Evolutionary conservation across 176 grass and related monocot species (phyloP).

Genomic region (Stipa capillata): DNA sequence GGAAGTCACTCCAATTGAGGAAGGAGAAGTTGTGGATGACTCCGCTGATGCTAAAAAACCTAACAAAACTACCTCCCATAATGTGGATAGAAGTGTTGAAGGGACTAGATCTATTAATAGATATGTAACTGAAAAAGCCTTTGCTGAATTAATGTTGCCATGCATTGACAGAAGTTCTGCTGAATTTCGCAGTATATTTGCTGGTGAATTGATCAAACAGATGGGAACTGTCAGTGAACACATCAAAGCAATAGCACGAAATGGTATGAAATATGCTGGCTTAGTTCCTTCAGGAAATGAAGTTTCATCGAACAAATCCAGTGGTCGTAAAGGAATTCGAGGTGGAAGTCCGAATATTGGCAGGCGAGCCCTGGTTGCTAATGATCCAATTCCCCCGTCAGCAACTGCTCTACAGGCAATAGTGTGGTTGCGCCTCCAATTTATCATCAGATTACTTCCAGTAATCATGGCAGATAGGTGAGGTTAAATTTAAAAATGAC

Average conservation of each 20-base stretch:
- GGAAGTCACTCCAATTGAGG: slow-evolving; percentile 69
- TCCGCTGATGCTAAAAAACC: slow-evolving; percentile 67
- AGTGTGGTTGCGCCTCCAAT: slow-evolving; percentile 88
- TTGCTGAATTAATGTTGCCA: slow-evolving; percentile 85
- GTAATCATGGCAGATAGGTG: slow-evolving; percentile 88
- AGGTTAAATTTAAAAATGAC: slow-evolving; percentile 14
- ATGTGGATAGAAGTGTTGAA: slow-evolving; percentile 45
- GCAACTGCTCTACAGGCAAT: slow-evolving; percentile 62
- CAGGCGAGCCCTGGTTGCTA: slow-evolving; percentile 51
- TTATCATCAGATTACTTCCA: slow-evolving; percentile 88
- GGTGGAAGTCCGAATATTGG: slow-evolving; percentile 76
- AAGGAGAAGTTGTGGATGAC: slow-evolving; percentile 96
- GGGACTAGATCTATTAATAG: slow-evolving; percentile 53
- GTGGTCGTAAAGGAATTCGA: slow-evolving; percentile 68
- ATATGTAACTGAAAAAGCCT: slow-evolving; percentile 84
- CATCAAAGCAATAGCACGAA: slow-evolving; percentile 63
- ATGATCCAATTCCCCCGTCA: slow-evolving; percentile 67
- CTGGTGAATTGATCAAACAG: slow-evolving; percentile 89
- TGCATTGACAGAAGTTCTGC: slow-evolving; percentile 83
- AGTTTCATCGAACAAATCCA: slow-evolving; percentile 60
- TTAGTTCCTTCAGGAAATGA: slow-evolving; percentile 58
- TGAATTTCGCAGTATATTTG: slow-evolving; percentile 77
- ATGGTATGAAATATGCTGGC: slow-evolving; percentile 62
- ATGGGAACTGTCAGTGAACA: slow-evolving; percentile 84
- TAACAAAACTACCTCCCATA: slow-evolving; percentile 38